These are phyloP conservation scores for Phaeosphaeriaceae sp. DNA, from an alignment of 2,329 filamentous ascomycete genomes.

Conservation along the genomic window DNA sequence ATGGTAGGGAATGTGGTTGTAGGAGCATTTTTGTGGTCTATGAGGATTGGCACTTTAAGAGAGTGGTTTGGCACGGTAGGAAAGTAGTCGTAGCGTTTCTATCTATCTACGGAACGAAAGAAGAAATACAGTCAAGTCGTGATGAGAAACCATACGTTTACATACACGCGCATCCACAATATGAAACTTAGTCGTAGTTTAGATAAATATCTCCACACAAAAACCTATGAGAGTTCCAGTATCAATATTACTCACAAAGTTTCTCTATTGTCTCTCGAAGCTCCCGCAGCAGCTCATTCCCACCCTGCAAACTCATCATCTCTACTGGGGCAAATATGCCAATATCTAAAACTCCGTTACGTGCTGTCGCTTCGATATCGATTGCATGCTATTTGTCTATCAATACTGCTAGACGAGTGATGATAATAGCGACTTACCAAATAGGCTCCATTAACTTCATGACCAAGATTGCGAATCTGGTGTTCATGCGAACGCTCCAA, in stretches of 20 bases:
- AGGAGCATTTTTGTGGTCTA: constrained; percentile 31
- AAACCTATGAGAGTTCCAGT: neutral
- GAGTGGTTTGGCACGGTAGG: constrained; percentile 32
- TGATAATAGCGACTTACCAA: constrained; percentile 39
- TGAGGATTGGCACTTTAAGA: constrained; percentile 25
- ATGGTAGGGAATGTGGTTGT: constrained; percentile 38
- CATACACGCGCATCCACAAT: no score
- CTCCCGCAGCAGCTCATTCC: constrained; percentile 44
- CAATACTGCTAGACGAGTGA: constrained; percentile 7
- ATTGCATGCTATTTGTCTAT: constrained; percentile 54
- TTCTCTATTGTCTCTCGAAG: constrained; percentile 29
- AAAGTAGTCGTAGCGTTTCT: neutral
- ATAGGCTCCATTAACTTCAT: constrained; percentile 40
- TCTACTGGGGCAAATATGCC: constrained; percentile 59
- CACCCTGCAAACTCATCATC: constrained; percentile 50
- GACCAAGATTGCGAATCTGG: constrained; percentile 11
- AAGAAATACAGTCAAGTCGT: no score
- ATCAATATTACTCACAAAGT: neutral
- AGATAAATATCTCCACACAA: neutral
- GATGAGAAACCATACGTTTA: no score
- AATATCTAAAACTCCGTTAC: constrained; percentile 57
- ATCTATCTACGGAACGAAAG: no score
- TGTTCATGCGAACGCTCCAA: constrained; percentile 10
- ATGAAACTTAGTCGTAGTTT: no score
- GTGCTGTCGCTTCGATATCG: constrained; percentile 62